Evolutionary conservation across 2,329 filamentous ascomycete species (phyloP), one percentile per base, ranked within the genome.

Genomic region (Fusarium fracticaudum): DNA sequence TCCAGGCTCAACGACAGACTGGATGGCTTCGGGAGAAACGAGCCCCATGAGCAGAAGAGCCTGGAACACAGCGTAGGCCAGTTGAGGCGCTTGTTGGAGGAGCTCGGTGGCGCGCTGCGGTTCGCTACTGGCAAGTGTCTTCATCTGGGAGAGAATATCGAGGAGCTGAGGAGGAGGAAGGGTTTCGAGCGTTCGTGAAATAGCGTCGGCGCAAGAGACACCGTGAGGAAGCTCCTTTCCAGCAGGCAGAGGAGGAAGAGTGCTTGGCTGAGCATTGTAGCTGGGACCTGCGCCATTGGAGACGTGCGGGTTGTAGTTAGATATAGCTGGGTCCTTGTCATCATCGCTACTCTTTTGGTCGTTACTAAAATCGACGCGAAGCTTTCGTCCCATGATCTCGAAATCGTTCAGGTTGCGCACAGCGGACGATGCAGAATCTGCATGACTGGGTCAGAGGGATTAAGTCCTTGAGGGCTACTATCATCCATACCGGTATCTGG

Each of bases 371-470:
- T 98, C 96, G 64, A 99, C 96, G 69, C 95, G 91, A 73, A 99
- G 89, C 83, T 97, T 97, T 79, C 96, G 91, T 63, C 95, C 95
- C 92, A 98, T 97, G 80, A 98, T 91, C 82, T 98, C 96, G 84
- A 94, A 92, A 82, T 98, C 95, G 85, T 98, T 98, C 60, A 98
- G 86, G 81, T 99, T 98, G 77, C 96, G 92, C 54, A 98, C 96
- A 6, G 96, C 96, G 5, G 95, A 97, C 43, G 96, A 94, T 38
- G 96, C 96, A 33, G 95, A 92, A 78, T 92, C 90, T 91, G 45
- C 14, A 40, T 33, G 20, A 10, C 11, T 40, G 9, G 10, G 64
- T 79, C 57, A 82, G 77, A 62, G 29, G 38, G 5, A 47, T 33
- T 31, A 26, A 18, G 26, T n/a, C 24, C 37, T 24, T 20, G 37